Evolutionary conservation across 176 grass and related monocot species (phyloP).

Genomic region (Avena eriantha): DNA sequence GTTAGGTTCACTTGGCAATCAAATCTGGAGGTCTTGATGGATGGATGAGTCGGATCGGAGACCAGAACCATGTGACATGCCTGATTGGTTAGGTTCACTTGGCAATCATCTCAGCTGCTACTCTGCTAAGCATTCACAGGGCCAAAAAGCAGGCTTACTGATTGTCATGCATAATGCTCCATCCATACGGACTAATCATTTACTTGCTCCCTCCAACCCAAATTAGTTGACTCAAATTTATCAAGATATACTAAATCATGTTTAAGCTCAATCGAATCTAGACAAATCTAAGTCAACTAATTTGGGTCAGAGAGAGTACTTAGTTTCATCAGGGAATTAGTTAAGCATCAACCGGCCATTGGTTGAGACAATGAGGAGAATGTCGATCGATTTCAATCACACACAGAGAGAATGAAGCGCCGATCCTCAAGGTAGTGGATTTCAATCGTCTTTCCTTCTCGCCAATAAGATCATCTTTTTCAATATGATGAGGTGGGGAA

Average conservation of each 20-base stretch:
- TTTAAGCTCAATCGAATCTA: no score
- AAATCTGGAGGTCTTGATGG: slow-evolving; percentile 1
- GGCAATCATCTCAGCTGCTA: neutral
- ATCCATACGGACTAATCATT: neutral
- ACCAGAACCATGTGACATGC: slow-evolving; percentile 24
- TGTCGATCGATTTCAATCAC: neutral
- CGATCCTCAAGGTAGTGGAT: no score
- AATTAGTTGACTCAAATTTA: no score
- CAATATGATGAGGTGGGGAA: no score
- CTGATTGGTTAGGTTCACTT: slow-evolving; percentile 26
- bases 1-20: neutral
- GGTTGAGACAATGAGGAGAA: neutral
- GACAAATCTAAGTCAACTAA: no score
- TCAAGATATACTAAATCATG: no score
- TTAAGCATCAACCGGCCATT: neutral
- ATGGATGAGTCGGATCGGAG: slow-evolving; percentile 10
- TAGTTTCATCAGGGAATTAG: neutral
- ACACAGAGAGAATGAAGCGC: no score
- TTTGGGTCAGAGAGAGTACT: neutral
- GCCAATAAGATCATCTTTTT: no score
- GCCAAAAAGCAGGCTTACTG: neutral
- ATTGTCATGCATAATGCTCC: slow-evolving; percentile 1
- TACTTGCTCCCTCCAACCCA: neutral
- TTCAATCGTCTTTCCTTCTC: no score
- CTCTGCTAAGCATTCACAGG: neutral